Evolutionary conservation across 2,329 filamentous ascomycete species (phyloP).

Genomic region (Fusarium sp.): DNA sequence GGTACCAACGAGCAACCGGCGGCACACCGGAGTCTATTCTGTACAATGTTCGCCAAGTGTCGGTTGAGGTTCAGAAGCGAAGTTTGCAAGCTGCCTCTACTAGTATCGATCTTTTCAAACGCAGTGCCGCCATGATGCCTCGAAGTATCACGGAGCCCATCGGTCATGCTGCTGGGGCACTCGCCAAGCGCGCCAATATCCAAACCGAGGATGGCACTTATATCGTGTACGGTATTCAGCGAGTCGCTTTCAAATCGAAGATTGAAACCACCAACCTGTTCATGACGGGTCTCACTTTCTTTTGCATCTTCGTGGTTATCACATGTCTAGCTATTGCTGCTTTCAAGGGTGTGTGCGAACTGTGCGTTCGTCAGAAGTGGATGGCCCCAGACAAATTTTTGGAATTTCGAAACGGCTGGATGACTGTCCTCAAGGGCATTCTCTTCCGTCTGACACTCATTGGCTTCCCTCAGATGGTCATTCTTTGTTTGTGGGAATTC

Average conservation of each 20-base stretch:
- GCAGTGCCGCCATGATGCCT: conserved; percentile 63
- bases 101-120: conserved; percentile 59
- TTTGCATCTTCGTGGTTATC: conserved; percentile 81
- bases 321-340: conserved; percentile 76
- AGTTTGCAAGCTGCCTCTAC: conserved; percentile 51
- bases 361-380: conserved; percentile 76
- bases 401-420: conserved; percentile 95
- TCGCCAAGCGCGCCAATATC: conserved; percentile 65
- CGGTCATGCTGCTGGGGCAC: conserved; percentile 47
- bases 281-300: conserved; percentile 89
- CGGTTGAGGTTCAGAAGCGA: conserved; percentile 83
- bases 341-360: conserved; percentile 85
- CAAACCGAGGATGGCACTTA: conserved; percentile 64
- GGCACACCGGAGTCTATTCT: conserved; percentile 84
- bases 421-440: conserved; percentile 90
- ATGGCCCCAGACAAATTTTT: conserved; percentile 88
- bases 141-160: conserved; percentile 51
- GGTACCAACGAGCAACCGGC: conserved; percentile 94
- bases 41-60: conserved; percentile 75
- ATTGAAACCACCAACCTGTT: conserved; percentile 95
- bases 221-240: conserved; percentile 82
- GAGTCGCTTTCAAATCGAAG: conserved; percentile 83
- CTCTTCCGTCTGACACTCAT: conserved; percentile 90
- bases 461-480: conserved; percentile 89
- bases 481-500: conserved; percentile 93